These are phyloP conservation scores for Albugo laibachii DNA, from an alignment of 352 stramenopile genomes.

Conservation along the genomic window DNA sequence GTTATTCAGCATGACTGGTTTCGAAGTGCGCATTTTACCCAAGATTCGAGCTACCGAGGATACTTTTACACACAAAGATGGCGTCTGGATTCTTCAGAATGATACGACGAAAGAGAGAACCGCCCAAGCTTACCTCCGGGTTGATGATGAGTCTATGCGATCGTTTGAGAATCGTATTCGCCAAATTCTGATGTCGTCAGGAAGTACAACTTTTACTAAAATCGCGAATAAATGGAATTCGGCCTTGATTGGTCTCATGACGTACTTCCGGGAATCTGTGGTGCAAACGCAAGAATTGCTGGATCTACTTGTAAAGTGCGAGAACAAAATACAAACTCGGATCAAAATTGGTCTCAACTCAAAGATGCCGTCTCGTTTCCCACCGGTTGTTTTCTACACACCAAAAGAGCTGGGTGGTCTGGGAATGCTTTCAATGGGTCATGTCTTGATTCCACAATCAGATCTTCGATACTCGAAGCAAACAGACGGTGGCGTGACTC, in stretches of 20 bases:
- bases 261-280: conserved; percentile 98
- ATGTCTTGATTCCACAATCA: conserved; percentile 98
- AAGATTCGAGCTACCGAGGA: conserved; percentile 81
- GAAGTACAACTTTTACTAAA: conserved; percentile 99
- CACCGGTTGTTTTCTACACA: conserved; percentile 99
- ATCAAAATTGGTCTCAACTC: conserved; percentile 99
- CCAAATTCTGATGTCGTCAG: conserved; percentile 98
- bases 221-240: conserved; percentile 99
- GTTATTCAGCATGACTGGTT: conserved; percentile 99
- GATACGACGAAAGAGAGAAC: conserved; percentile 99
- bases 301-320: conserved; percentile 98
- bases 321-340: conserved; percentile 99
- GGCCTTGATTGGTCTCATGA: conserved; percentile 94
- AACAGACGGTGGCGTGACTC: conserved; percentile 94
- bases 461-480: conserved; percentile 99
- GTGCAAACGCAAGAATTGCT: conserved; percentile 99
- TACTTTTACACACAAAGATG: conserved; percentile 94
- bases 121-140: conserved; percentile 93
- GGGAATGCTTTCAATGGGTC: conserved; percentile 99
- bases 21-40: conserved; percentile 93
- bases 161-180: conserved; percentile 99
- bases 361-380: conserved; percentile 99
- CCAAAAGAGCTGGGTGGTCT: conserved; percentile 98
- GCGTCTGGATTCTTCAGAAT: conserved; percentile 99
- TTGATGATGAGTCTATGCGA: conserved; percentile 89